phyloP scores from a whole-genome alignment of 208 protist genomes.

The Blechomonas ayalai region DNA sequence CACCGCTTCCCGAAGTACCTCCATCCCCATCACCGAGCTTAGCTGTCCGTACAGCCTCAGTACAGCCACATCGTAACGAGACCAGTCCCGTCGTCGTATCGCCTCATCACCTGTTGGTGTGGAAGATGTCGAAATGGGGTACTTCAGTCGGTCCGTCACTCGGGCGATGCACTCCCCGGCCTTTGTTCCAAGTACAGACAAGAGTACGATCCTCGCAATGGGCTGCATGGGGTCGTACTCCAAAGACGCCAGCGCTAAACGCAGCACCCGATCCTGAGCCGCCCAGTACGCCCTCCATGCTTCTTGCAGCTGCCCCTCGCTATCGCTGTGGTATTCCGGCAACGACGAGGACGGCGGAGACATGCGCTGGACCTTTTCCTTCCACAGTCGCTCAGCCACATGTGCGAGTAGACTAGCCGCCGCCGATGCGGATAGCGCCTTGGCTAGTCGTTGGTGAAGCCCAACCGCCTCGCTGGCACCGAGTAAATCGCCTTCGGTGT shows the following conservation, averaged over 20 bases:
- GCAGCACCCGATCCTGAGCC: conserved; percentile 45
- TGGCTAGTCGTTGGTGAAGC: conserved; percentile 17
- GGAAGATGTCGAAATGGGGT: background rate
- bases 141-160: background rate
- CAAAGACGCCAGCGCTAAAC: conserved; percentile 39
- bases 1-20: too few species aligned
- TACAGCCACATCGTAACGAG: conserved; percentile 3
- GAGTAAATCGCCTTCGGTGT: too few species aligned
- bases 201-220: conserved; percentile 26
- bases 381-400: conserved; percentile 30
- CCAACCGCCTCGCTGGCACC: too few species aligned
- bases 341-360: background rate
- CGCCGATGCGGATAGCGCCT: conserved; percentile 11
- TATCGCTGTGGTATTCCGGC: background rate
- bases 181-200: conserved; percentile 17
- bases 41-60: conserved; percentile 7
- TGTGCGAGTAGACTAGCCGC: conserved; percentile 23
- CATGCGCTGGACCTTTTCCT: conserved; percentile 19
- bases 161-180: background rate
- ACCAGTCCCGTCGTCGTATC: background rate
- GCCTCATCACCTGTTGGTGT: background rate
- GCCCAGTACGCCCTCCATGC: conserved; percentile 7
- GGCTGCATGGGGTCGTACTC: conserved; percentile 40
- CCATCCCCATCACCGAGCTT: too few species aligned
- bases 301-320: background rate